Evolutionary conservation across 768 basidiomycete genomes (phyloP).

Genomic region (Ramaria rubella): DNA sequence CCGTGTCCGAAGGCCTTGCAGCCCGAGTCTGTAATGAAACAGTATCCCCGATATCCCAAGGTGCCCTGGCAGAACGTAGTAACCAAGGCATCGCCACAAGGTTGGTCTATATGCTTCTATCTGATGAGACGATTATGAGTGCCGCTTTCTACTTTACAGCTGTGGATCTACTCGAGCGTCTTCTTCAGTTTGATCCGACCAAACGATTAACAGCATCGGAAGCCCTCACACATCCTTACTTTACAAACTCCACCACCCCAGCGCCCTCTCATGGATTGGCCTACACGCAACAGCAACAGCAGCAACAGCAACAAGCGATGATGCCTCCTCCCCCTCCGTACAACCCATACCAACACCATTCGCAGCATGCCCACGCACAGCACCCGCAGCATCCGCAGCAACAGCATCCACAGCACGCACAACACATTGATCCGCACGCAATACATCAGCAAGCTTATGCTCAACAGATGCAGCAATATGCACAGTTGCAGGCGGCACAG

Average conservation of each 20-base stretch:
- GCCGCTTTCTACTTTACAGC: constrained; percentile 36
- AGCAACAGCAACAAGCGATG: constrained; percentile 10
- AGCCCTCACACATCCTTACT: constrained; percentile 89
- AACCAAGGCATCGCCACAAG: constrained; percentile 80
- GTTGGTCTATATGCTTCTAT: constrained; percentile 31
- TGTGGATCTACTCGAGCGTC: constrained; percentile 86
- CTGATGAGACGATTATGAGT: neutral
- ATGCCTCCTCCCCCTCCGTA: constrained; percentile 12
- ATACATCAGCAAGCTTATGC: constrained; percentile 23
- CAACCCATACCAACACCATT: constrained; percentile 17
- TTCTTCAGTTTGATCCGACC: constrained; percentile 93
- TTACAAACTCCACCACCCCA: constrained; percentile 48
- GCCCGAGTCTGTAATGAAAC: constrained; percentile 81
- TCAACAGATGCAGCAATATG: constrained; percentile 31
- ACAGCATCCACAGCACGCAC: constrained; percentile 39
- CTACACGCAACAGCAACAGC: constrained; percentile 44
- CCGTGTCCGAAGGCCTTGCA: constrained; percentile 23
- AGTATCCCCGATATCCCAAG: constrained; percentile 82
- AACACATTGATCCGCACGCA: neutral
- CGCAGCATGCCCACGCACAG: constrained; percentile 17
- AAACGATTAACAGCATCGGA: constrained; percentile 89
- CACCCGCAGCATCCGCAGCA: constrained; percentile 38
- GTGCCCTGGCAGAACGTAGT: constrained; percentile 75
- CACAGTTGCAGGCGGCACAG: constrained; percentile 27
- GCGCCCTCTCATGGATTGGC: constrained; percentile 62